A percentile compares a stretch with the other conserved stretches of the same genome.
These are phyloP conservation scores for Trichoderma reesei DNA, from an alignment of 495 filamentous ascomycete species.

Conservation along the genomic window DNA sequence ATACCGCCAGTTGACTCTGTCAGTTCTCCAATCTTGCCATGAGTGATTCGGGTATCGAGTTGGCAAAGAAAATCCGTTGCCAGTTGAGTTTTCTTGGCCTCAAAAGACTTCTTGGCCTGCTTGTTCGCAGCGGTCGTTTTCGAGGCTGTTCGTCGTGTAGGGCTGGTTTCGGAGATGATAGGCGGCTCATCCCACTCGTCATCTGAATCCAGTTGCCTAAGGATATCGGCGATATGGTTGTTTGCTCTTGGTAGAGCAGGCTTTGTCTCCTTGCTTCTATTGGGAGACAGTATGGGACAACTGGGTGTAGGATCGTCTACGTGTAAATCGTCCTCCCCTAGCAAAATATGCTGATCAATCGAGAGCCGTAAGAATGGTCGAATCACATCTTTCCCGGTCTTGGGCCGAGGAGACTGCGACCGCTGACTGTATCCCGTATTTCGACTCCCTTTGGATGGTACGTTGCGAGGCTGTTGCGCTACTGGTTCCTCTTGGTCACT, in stretches of 20 bases:
- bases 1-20: conserved; percentile 65
- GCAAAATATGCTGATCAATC: not conserved
- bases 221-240: not conserved
- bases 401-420: not conserved
- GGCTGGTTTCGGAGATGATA: not conserved
- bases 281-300: not conserved
- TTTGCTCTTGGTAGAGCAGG: not conserved
- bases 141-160: not conserved
- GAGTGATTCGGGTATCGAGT: conserved; percentile 60
- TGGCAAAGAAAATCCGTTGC: conserved; percentile 60
- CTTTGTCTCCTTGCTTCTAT: not conserved
- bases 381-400: not conserved
- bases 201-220: not conserved
- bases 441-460: not conserved
- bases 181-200: not conserved
- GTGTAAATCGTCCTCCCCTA: not conserved
- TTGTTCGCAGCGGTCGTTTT: conserved; percentile 8
- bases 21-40: conserved; percentile 49
- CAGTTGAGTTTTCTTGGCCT: conserved; percentile 51
- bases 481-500: not conserved
- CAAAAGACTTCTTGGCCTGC: conserved; percentile 54
- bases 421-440: not conserved
- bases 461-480: not conserved
- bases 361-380: not conserved
- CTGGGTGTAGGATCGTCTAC: not conserved